A percentile compares a stretch with the other conserved stretches of the same genome.
phyloP scores from a whole-genome alignment of 1,284 basidiomycete species.

The Heterobasidion irregulare region DNA sequence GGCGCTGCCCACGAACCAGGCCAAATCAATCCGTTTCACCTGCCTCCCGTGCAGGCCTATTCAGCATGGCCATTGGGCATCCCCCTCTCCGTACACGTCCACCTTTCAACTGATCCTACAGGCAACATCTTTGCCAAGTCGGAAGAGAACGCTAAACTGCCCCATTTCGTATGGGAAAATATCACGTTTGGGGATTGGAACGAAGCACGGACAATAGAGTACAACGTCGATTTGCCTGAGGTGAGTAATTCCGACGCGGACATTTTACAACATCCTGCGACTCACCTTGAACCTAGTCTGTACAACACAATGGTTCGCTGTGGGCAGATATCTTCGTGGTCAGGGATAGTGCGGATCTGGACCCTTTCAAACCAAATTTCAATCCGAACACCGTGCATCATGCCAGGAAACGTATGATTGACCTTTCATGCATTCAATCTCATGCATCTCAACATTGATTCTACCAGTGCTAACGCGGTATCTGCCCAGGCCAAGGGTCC shows the following conservation, averaged over 20 bases:
- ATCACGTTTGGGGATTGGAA: slow-evolving; percentile 80
- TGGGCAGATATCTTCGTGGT: slow-evolving; percentile 86
- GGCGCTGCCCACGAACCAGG: slow-evolving; percentile 19
- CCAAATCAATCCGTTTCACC: slow-evolving; percentile 29
- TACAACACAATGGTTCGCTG: slow-evolving; percentile 72
- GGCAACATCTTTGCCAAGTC: slow-evolving; percentile 51
- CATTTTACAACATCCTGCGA: neutral
- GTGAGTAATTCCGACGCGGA: slow-evolving; percentile 27
- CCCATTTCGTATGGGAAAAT: slow-evolving; percentile 73
- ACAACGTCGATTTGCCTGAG: slow-evolving; percentile 66
- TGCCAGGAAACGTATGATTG: slow-evolving; percentile 66
- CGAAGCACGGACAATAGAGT: slow-evolving; percentile 56
- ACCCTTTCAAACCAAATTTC: slow-evolving; percentile 50
- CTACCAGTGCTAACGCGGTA: slow-evolving; percentile 77
- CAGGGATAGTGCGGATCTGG: slow-evolving; percentile 53
- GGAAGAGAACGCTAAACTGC: slow-evolving; percentile 43
- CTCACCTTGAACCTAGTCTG: slow-evolving; percentile 36
- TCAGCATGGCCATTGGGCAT: slow-evolving; percentile 54
- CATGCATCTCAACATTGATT: slow-evolving; percentile 3
- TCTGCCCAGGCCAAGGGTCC: slow-evolving; percentile 59
- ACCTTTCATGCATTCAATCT: neutral
- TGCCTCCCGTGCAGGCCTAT: slow-evolving; percentile 43
- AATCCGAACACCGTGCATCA: slow-evolving; percentile 58
- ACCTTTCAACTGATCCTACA: slow-evolving; percentile 58
- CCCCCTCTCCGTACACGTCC: slow-evolving; percentile 65